Base-by-base conservation (phyloP, 2,329 filamentous ascomycete species). In the Colletotrichum sp. region DNA sequence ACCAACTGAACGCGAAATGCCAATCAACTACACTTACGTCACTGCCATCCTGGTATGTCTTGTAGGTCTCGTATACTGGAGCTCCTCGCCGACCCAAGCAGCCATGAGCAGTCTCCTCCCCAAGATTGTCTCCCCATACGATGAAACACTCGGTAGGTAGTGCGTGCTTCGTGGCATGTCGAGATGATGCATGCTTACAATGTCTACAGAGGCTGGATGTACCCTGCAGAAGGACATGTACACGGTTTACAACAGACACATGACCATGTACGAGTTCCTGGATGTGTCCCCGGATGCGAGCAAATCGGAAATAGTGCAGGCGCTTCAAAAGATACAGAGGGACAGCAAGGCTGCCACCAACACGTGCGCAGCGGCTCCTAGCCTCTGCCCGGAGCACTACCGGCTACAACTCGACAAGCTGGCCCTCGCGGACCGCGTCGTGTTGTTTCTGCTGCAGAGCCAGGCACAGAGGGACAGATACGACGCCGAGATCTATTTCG, bases 151-250 rank as follows among this genome's bases (percentile, higher is more conserved):
- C 26, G 57, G 57, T 60, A 18, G 5, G 24, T 32, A 32, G 10
- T 43, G 1, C 39, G 1, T n/a, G 39, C 0, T 43, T 10, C 1
- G 0, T 6, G 4, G 39, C 8, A 9, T 2, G 0, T 60, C 26
- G 57, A 32, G 57, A 32, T 60, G 10, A 32, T 0, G 3, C 26
- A 60, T 43, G 39, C 39, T 43, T 43, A 43, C 18, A n/a, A n/a
- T 9, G 8, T 60, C 26, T 28, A 0, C 0, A 60, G 21, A 60
- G 0, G 26, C 57, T 6, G 57, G 14, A 32, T 10, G 57, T 1
- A 16, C 0, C 16, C 57, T 60, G 26, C 57, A 60, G 26, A 60
- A 60, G 57, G 26, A 60, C 16, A 32, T 60, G 6, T 16, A 60
- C 57, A 32, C 26, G 8, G 4, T 32, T 60, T 10, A 60, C 9